A percentile compares a stretch with the other conserved stretches of the same genome.
Conservation (phyloP, 1,284 basidiomycete species). For the Papiliotrema flavescens region DNA sequence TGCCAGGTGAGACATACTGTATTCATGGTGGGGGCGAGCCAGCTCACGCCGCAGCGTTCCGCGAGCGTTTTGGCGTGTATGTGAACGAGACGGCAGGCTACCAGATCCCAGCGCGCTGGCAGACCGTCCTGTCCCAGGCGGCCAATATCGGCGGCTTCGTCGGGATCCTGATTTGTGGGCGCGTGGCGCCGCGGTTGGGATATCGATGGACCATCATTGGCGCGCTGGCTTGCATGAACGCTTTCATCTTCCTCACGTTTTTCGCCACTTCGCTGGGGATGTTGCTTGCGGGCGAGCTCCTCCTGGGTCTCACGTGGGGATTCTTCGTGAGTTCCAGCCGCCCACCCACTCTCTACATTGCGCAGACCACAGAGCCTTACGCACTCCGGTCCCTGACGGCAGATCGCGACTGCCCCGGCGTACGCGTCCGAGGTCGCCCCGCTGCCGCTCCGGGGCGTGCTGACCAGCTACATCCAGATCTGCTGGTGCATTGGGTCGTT, state of each 20-base stretch:
- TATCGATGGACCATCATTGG: constrained; percentile 12
- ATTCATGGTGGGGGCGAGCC: too few species aligned
- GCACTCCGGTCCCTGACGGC: too few species aligned
- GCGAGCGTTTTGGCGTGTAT: too few species aligned
- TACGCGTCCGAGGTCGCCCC: constrained; percentile 55
- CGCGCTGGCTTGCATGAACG: constrained; percentile 28
- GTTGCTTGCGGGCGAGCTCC: constrained; percentile 35
- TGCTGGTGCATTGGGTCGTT: too few species aligned
- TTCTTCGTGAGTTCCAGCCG: too few species aligned
- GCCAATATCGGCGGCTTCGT: background rate
- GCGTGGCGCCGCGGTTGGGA: background rate
- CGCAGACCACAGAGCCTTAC: too few species aligned
- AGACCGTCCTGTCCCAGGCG: constrained; percentile 14
- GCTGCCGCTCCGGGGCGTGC: constrained; percentile 16
- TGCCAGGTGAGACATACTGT: too few species aligned
- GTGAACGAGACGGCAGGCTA: background rate
- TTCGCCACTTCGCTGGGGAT: constrained; percentile 41
- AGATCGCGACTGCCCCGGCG: constrained; percentile 49
- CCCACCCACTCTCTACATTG: too few species aligned
- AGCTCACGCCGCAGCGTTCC: too few species aligned
- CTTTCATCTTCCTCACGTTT: constrained; percentile 29
- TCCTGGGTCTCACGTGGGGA: constrained; percentile 49
- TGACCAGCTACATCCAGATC: constrained; percentile 38
- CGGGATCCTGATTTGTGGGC: background rate
- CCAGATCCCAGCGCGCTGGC: constrained; percentile 18